Evolutionary conservation across 495 filamentous ascomycete genomes (phyloP).

Genomic region (Aspergillus carlsbadensis): DNA sequence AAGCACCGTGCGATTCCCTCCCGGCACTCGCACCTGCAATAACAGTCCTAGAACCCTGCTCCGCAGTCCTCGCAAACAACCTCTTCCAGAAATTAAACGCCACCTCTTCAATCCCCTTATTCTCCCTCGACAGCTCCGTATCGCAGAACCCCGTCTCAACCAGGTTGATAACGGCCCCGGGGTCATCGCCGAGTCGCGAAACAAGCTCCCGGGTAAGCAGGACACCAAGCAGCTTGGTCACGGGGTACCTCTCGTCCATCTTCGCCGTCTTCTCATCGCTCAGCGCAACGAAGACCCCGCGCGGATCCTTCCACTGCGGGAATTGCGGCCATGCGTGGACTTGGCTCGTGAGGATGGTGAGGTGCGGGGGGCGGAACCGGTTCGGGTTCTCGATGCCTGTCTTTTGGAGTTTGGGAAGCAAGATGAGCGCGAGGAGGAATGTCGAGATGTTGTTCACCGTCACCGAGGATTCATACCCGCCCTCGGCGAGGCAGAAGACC

Average conservation of each 20-base stretch:
- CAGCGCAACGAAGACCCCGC: neutral
- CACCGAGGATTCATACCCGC: slow-evolving; percentile 1
- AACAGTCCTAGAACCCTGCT: slow-evolving; percentile 4
- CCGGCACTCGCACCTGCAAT: slow-evolving; percentile 1
- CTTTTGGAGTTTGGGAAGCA: slow-evolving; percentile 5
- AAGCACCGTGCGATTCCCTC: neutral
- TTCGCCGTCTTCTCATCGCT: slow-evolving; percentile 12
- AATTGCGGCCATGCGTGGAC: slow-evolving; percentile 9
- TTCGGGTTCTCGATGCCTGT: neutral
- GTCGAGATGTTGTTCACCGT: slow-evolving; percentile 7
- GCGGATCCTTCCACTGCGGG: neutral
- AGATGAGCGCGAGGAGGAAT: neutral
- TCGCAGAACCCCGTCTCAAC: slow-evolving; percentile 13
- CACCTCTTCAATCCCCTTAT: neutral
- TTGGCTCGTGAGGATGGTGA: slow-evolving; percentile 8
- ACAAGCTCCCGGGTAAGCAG: slow-evolving; percentile 5
- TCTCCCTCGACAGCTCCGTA: slow-evolving; percentile 1
- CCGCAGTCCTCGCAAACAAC: neutral
- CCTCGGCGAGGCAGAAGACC: neutral
- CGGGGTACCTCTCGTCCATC: slow-evolving; percentile 11
- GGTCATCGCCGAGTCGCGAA: neutral
- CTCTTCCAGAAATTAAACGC: neutral
- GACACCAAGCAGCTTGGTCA: slow-evolving; percentile 5
- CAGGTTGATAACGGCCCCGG: slow-evolving; percentile 8
- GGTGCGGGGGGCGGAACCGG: neutral